These are phyloP conservation scores for Aspergillus sparsus DNA, from an alignment of 495 filamentous ascomycete genomes.

Conservation along the genomic window DNA sequence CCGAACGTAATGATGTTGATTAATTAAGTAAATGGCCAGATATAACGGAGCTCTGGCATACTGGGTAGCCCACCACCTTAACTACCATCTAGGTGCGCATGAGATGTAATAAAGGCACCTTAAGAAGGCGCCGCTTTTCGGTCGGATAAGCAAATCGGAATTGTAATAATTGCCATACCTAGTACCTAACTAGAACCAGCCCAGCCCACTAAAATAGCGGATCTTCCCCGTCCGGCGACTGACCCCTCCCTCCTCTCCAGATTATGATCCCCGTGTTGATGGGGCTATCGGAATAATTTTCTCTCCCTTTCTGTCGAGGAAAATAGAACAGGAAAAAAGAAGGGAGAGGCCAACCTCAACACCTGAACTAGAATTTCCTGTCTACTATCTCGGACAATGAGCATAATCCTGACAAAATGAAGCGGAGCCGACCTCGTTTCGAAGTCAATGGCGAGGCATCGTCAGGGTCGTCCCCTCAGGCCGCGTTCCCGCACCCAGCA, in stretches of 20 bases:
- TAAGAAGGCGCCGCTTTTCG: conserved; percentile 2
- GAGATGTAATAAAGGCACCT: too few species aligned
- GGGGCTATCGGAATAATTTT: background rate
- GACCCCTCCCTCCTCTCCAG: conserved; percentile 14
- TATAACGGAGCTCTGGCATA: too few species aligned
- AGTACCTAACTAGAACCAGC: background rate
- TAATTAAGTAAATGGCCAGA: too few species aligned
- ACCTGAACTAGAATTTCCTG: background rate
- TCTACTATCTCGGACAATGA: conserved; percentile 16
- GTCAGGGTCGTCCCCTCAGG: conserved; percentile 40
- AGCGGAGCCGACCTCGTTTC: conserved; percentile 49
- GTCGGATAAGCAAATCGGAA: conserved; percentile 15
- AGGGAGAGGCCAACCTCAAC: background rate
- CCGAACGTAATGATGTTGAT: too few species aligned
- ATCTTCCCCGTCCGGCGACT: conserved; percentile 12
- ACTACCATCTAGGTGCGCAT: too few species aligned
- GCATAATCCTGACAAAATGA: conserved; percentile 35
- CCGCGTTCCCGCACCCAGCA: conserved; percentile 24
- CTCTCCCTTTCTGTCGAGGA: background rate
- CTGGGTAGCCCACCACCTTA: too few species aligned
- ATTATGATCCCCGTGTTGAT: background rate
- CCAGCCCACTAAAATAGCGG: conserved; percentile 10
- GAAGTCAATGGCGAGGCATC: conserved; percentile 46
- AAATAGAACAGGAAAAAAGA: background rate
- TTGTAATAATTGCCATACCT: background rate